Conservation (phyloP, 2,329 filamentous ascomycete genomes). For the Alternaria longipes region DNA sequence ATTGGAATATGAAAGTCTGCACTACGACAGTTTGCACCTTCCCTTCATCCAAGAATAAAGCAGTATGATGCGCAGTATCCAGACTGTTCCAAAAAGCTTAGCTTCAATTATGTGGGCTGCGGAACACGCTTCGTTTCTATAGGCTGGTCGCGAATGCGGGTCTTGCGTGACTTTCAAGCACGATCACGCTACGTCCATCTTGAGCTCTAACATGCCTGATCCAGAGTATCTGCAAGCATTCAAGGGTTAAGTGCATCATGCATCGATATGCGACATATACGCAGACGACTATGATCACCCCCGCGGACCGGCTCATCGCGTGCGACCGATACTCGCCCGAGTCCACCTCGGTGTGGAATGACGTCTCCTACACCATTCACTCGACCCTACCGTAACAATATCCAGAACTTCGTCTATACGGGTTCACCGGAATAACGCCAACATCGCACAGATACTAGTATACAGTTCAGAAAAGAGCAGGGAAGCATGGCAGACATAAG, state of each 20-base stretch:
- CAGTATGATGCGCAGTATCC: not conserved
- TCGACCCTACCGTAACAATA: not conserved
- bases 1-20: slow-evolving; percentile 8
- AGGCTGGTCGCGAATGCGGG: slow-evolving; percentile 6
- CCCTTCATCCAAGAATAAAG: not conserved
- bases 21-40: not conserved
- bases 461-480: not conserved
- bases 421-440: not conserved
- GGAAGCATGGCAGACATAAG: slow-evolving; percentile 4
- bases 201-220: not conserved
- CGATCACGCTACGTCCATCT: not conserved
- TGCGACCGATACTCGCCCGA: slow-evolving; percentile 5
- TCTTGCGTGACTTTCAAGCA: slow-evolving; percentile 6
- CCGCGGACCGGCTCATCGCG: slow-evolving; percentile 7
- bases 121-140: slow-evolving; percentile 9
- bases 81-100: not conserved
- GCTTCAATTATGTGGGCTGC: slow-evolving; percentile 1
- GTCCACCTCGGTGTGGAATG: slow-evolving; percentile 8
- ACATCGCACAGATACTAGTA: not conserved
- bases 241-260: not conserved
- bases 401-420: not conserved
- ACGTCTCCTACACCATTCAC: not conserved
- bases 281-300: not conserved
- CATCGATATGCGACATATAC: not conserved
- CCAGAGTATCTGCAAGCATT: not conserved